phyloP scores from a whole-genome alignment of 2,329 filamentous ascomycete species.

The Drechslera avenae region DNA sequence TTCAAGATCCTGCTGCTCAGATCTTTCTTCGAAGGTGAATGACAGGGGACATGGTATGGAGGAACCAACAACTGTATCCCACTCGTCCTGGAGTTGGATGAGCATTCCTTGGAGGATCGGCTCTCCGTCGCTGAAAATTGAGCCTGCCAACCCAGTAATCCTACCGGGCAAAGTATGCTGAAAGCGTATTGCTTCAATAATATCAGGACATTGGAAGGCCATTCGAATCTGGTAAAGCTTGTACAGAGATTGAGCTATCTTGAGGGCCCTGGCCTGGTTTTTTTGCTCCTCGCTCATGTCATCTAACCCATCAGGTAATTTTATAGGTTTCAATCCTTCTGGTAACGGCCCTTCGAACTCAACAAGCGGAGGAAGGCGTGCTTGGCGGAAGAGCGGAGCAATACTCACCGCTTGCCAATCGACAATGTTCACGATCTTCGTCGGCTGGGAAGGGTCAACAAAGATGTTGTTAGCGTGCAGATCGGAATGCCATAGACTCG shows the following conservation, averaged over 20 bases:
- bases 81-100: slow-evolving; percentile 18
- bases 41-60: slow-evolving; percentile 25
- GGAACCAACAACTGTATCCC: neutral
- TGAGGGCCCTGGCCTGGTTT: slow-evolving; percentile 22
- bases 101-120: slow-evolving; percentile 23
- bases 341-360: slow-evolving; percentile 29
- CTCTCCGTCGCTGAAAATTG: slow-evolving; percentile 25
- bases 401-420: slow-evolving; percentile 43
- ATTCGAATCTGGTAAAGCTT: slow-evolving; percentile 25
- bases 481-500: slow-evolving; percentile 7
- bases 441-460: neutral
- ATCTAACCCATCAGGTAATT: slow-evolving; percentile 22
- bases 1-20: slow-evolving; percentile 22
- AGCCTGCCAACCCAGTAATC: slow-evolving; percentile 22
- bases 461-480: neutral
- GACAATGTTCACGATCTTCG: slow-evolving; percentile 29
- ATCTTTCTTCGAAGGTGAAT: slow-evolving; percentile 21
- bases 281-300: slow-evolving; percentile 20
- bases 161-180: slow-evolving; percentile 20
- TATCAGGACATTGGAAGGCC: slow-evolving; percentile 21
- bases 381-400: slow-evolving; percentile 35
- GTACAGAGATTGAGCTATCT: slow-evolving; percentile 26
- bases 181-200: slow-evolving; percentile 19
- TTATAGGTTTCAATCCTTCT: slow-evolving; percentile 15
- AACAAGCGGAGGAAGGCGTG: slow-evolving; percentile 32